Evolutionary conservation across 2,329 filamentous ascomycete species (phyloP).

Genomic region (Fonsecaea pugnacius): DNA sequence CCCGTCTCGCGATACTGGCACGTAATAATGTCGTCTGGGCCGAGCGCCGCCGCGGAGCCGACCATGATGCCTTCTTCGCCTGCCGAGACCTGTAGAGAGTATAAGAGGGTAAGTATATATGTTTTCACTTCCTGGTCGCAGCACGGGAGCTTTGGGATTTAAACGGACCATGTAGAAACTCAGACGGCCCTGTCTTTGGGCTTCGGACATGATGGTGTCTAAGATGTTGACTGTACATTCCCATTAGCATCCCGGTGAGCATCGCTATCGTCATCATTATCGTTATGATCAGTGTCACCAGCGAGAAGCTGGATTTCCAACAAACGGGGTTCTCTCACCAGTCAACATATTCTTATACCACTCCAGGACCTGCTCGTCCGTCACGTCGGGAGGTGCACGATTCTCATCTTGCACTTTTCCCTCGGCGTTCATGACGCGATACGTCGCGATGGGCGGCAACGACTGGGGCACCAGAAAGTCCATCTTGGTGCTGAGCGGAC

Average conservation of each 20-base stretch:
- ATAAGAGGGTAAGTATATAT: neutral
- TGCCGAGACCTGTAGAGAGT: constrained; percentile 57
- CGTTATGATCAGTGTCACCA: neutral
- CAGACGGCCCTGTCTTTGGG: constrained; percentile 88
- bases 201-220: constrained; percentile 97
- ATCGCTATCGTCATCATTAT: neutral
- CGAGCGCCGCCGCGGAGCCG: constrained; percentile 80
- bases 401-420: constrained; percentile 74
- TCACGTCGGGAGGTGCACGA: constrained; percentile 49
- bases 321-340: neutral
- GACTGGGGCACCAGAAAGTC: constrained; percentile 74
- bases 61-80: constrained; percentile 94
- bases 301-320: too few species aligned
- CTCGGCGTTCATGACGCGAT: constrained; percentile 86
- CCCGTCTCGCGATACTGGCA: constrained; percentile 93
- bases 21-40: constrained; percentile 83
- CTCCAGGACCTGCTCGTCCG: constrained; percentile 58
- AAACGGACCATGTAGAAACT: constrained; percentile 93
- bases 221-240: constrained; percentile 72
- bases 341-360: constrained; percentile 67
- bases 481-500: constrained; percentile 81
- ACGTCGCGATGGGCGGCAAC: constrained; percentile 79
- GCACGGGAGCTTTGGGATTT: too few species aligned
- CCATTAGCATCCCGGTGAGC: constrained; percentile 38
- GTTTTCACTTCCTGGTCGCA: too few species aligned